These are phyloP conservation scores for Galerina sulciceps DNA, from an alignment of 768 basidiomycete genomes.

Conservation along the genomic window DNA sequence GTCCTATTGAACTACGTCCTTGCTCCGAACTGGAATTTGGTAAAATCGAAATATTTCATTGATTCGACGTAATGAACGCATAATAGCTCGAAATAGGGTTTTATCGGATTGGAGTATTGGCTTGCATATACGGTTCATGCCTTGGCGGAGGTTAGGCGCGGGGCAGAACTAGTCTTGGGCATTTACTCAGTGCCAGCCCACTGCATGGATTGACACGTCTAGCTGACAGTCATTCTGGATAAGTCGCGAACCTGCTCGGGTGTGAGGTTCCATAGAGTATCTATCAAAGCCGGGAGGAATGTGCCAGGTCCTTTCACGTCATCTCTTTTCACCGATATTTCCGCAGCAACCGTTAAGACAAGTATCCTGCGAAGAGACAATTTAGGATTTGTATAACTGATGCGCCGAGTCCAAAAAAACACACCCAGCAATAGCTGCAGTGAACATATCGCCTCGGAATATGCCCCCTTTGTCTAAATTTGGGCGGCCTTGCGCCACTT, in stretches of 20 bases:
- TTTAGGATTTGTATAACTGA: conserved; percentile 3
- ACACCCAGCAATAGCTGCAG: conserved; percentile 79
- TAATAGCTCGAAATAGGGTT: too few relatives aligned
- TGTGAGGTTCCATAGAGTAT: conserved; percentile 49
- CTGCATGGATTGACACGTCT: not conserved
- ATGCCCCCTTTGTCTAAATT: conserved; percentile 42
- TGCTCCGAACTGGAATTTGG: too few relatives aligned
- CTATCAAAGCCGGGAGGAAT: conserved; percentile 67
- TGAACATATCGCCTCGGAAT: conserved; percentile 78
- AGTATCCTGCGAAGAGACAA: conserved; percentile 45
- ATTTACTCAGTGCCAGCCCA: conserved; percentile 1
- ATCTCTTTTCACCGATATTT: conserved; percentile 52
- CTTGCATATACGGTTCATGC: too few relatives aligned
- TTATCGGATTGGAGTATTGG: too few relatives aligned
- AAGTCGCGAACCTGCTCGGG: conserved; percentile 33
- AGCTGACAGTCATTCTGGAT: conserved; percentile 36
- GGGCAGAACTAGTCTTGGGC: not conserved
- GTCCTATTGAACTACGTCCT: too few relatives aligned
- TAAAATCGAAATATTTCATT: too few relatives aligned
- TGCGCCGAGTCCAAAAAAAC: conserved; percentile 20
- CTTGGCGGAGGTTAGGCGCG: conserved; percentile 6
- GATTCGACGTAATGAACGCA: too few relatives aligned
- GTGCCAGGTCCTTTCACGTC: conserved; percentile 66
- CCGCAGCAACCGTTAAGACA: conserved; percentile 64
- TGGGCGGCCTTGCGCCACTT: conserved; percentile 34